Conservation (phyloP, 2,329 filamentous ascomycete genomes). For the Diplodia corticola region DNA sequence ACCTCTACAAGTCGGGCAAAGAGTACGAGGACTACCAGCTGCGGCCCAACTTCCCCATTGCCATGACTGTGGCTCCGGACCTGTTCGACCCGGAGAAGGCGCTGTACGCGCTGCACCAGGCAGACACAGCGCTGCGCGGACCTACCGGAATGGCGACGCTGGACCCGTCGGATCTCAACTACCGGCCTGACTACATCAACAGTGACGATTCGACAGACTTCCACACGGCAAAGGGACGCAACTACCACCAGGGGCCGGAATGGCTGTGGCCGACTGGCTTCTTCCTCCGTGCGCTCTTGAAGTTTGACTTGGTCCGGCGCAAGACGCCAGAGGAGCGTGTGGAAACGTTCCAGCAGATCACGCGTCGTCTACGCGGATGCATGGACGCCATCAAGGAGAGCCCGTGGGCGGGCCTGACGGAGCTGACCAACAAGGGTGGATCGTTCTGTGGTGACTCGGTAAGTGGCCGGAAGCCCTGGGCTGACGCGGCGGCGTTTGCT, state of each 20-base stretch:
- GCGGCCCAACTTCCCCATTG: slow-evolving; percentile 89
- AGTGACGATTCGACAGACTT: slow-evolving; percentile 91
- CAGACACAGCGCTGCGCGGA: slow-evolving; percentile 77
- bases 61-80: slow-evolving; percentile 89
- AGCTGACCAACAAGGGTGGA: slow-evolving; percentile 89
- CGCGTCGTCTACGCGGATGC: slow-evolving; percentile 75
- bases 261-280: slow-evolving; percentile 98
- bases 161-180: slow-evolving; percentile 88
- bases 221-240: slow-evolving; percentile 87
- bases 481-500: slow-evolving; percentile 29
- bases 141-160: slow-evolving; percentile 95
- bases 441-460: slow-evolving; percentile 85
- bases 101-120: slow-evolving; percentile 73
- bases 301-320: slow-evolving; percentile 80
- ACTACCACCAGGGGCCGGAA: slow-evolving; percentile 97
- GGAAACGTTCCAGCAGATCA: slow-evolving; percentile 94
- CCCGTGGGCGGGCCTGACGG: slow-evolving; percentile 86
- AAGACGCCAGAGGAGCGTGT: slow-evolving; percentile 66
- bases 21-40: slow-evolving; percentile 98
- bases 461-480: slow-evolving; percentile 42
- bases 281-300: slow-evolving; percentile 86
- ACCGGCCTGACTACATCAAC: slow-evolving; percentile 92
- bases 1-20: slow-evolving; percentile 89
- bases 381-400: slow-evolving; percentile 79
- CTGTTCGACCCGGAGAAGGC: slow-evolving; percentile 81